Evolutionary conservation across 257 asterid genomes (phyloP).

Genomic region (Solanum raphanifolium): DNA sequence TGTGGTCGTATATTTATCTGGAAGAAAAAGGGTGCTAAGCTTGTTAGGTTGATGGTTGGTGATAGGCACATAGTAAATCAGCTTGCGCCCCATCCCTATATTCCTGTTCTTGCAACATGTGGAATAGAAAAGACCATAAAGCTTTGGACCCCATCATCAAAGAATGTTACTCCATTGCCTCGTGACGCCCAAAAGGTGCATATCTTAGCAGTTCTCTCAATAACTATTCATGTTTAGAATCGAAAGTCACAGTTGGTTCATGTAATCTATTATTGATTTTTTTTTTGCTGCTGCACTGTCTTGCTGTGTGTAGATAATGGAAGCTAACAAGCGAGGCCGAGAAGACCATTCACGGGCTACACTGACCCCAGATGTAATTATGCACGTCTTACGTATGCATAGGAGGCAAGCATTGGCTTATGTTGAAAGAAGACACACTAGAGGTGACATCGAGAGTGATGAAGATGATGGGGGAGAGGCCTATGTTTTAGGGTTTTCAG

Average conservation of each 20-base stretch:
- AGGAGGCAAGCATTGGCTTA: constrained; percentile 57
- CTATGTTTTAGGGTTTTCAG: constrained; percentile 36
- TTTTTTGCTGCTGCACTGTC: not conserved
- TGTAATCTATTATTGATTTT: not conserved
- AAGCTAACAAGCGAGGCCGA: constrained; percentile 42
- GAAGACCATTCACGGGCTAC: constrained; percentile 49
- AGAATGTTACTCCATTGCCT: constrained; percentile 46
- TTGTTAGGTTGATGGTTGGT: constrained; percentile 60
- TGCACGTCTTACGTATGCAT: constrained; percentile 66
- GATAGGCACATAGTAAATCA: constrained; percentile 61
- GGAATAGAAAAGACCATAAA: constrained; percentile 62
- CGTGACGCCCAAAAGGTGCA: constrained; percentile 43
- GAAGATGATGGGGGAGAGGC: constrained; percentile 26
- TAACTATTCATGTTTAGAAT: not conserved
- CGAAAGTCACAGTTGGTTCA: not conserved
- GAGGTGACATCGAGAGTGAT: constrained; percentile 32
- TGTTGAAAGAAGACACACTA: constrained; percentile 28
- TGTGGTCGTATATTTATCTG: constrained; percentile 73
- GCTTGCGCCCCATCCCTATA: constrained; percentile 47
- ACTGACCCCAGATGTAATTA: constrained; percentile 59
- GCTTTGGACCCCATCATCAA: constrained; percentile 64
- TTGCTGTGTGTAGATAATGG: constrained; percentile 34
- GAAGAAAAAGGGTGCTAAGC: constrained; percentile 53
- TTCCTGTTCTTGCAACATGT: constrained; percentile 66
- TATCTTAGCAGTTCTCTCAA: not conserved